Evolutionary conservation across 1,139 yeast genomes (phyloP).

Genomic region (Suhomyces yuchorum): DNA sequence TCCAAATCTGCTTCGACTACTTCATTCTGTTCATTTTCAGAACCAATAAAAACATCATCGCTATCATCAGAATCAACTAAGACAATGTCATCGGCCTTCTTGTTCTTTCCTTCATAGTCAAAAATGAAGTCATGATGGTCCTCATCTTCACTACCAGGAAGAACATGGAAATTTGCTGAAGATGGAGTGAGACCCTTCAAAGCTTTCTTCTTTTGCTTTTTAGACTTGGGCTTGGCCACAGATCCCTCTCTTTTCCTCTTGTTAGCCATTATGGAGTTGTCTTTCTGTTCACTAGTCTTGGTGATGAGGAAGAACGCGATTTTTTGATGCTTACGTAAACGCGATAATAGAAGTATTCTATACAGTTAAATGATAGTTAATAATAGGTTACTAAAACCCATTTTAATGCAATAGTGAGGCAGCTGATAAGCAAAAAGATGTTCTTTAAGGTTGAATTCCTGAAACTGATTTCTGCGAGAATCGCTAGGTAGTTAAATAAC

Average conservation of each 20-base stretch:
- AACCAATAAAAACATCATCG: slow-evolving; percentile 38
- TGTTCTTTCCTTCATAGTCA: slow-evolving; percentile 23
- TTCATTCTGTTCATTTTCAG: slow-evolving; percentile 33
- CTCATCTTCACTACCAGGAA: slow-evolving; percentile 21
- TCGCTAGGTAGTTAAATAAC: background rate
- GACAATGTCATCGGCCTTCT: slow-evolving; percentile 23
- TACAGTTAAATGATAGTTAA: background rate
- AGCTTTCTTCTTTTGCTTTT: slow-evolving; percentile 23
- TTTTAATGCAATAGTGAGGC: background rate
- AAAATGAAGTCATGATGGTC: slow-evolving; percentile 25
- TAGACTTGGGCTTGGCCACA: slow-evolving; percentile 21
- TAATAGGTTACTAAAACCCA: background rate
- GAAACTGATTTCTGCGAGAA: background rate
- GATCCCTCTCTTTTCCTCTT: slow-evolving; percentile 26
- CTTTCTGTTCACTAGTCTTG: background rate
- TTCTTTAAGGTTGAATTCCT: background rate
- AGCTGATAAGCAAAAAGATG: background rate
- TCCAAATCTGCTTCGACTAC: slow-evolving; percentile 18
- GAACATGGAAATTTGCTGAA: slow-evolving; percentile 24
- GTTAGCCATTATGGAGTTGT: slow-evolving; percentile 13
- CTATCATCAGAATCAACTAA: slow-evolving; percentile 31
- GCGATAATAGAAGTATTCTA: background rate
- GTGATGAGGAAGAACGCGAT: slow-evolving; percentile 4
- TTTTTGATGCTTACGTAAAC: slow-evolving; percentile 1
- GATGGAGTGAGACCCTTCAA: slow-evolving; percentile 14